Evolutionary conservation across 1,139 yeast species (phyloP).

Genomic region (Pneumocystis sp.): DNA sequence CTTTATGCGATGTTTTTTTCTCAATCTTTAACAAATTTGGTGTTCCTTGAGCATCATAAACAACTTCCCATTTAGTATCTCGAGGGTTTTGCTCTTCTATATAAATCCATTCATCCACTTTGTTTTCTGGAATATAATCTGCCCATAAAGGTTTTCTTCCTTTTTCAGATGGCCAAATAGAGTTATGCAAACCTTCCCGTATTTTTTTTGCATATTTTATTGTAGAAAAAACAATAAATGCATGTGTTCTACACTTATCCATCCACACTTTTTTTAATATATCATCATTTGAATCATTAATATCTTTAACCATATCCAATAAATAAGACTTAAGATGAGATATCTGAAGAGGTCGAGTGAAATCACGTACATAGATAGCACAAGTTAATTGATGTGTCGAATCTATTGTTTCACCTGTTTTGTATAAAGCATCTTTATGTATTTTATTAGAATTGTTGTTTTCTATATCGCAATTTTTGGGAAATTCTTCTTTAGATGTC

Average conservation of each 20-base stretch:
- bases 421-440: neutral
- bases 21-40: neutral
- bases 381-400: neutral
- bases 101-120: neutral
- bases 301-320: neutral
- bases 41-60: neutral
- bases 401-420: neutral
- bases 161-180: neutral
- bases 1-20: neutral
- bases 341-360: neutral
- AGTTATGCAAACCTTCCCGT: neutral
- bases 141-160: neutral
- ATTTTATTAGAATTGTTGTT: too few species aligned
- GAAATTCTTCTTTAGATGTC: neutral
- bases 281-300: neutral
- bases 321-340: neutral
- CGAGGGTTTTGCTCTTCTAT: neutral
- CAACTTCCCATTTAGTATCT: neutral
- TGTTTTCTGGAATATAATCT: neutral
- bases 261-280: neutral
- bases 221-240: neutral
- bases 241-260: neutral
- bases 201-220: neutral
- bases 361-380: neutral
- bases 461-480: neutral